Evolutionary conservation across 352 stramenopile species (phyloP), one percentile per base, ranked within the genome.

Genomic region (Aphanomyces astaci): DNA sequence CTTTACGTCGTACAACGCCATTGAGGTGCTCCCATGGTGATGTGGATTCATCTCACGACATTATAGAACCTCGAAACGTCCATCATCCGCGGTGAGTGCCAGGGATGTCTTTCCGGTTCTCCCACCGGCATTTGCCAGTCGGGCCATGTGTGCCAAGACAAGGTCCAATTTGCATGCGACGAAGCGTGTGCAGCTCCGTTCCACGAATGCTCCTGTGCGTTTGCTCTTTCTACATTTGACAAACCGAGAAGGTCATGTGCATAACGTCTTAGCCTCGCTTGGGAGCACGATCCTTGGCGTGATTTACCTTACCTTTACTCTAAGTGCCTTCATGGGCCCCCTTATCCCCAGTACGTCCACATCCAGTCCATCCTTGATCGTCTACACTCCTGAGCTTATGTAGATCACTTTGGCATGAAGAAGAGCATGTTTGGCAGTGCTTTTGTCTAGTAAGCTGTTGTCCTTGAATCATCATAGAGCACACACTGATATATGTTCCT

Each of bases 31-130:
- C 10, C 30, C 13, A 3, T 64, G 17, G 11, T 31, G 1, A 13
- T n/a, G 24, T 10, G 43, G n/a, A n/a, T n/a, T n/a, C n/a, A n/a
- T n/a, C n/a, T n/a, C n/a, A n/a, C n/a, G n/a, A n/a, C n/a, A n/a
- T n/a, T 15, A 19, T 66, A 56, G 60, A 66, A 31, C n/a, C 60
- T 66, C 30, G 33, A 66, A 39, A 66, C 60, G 4, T 66, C 60
- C 5, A 66, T 66, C 36, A 66, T 66, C 24, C 33, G 39, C 13
- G 60, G 60, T n/a, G 22, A 48, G 2, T 66, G 60, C 60, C n/a
- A 66, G 15, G 60, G 60, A 17, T 66, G 60, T n/a, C 15, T 22
- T 11, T 36, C 19, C 7, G 22, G 22, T 2, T 5, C 28, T 22
- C 3, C 52, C 30, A 1, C 36, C 27, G 60, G 30, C 17, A 33